These are phyloP conservation scores for Penicillium occitanis DNA, from an alignment of 2,329 filamentous ascomycete species.

Conservation along the genomic window DNA sequence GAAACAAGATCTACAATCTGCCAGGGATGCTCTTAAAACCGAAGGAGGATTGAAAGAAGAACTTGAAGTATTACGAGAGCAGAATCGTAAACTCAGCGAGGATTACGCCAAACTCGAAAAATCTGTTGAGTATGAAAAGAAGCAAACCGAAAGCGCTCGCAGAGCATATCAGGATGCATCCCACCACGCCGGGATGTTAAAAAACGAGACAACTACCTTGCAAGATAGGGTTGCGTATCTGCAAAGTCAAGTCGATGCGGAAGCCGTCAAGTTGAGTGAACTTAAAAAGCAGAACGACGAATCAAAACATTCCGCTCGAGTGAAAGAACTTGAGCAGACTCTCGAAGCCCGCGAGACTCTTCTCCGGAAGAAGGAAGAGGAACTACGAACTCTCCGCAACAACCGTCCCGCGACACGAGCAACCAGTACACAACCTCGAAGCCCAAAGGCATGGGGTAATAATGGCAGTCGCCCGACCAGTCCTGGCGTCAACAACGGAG, in stretches of 20 bases:
- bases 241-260: conserved; percentile 38
- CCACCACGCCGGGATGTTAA: conserved; percentile 42
- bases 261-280: conserved; percentile 40
- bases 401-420: conserved; percentile 45
- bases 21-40: conserved; percentile 41
- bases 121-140: conserved; percentile 43
- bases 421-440: conserved; percentile 45
- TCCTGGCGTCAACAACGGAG: conserved; percentile 36
- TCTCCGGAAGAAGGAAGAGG: conserved; percentile 46
- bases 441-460: conserved; percentile 38
- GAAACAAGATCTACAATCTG: conserved; percentile 40
- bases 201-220: conserved; percentile 31
- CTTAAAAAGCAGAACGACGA: conserved; percentile 38
- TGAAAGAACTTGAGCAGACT: conserved; percentile 40
- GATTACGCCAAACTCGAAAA: conserved; percentile 38
- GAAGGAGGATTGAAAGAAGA: conserved; percentile 43
- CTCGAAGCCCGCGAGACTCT: conserved; percentile 40
- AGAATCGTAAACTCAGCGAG: conserved; percentile 39
- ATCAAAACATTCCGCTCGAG: conserved; percentile 36
- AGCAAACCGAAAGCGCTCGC: conserved; percentile 48
- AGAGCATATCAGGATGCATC: conserved; percentile 51
- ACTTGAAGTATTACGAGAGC: conserved; percentile 42
- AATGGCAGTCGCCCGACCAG: conserved; percentile 42
- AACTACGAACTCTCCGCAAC: conserved; percentile 46
- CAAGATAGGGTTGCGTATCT: conserved; percentile 40